Base-by-base conservation (phyloP, 768 basidiomycete species). In the Flagelloscypha sp. region DNA sequence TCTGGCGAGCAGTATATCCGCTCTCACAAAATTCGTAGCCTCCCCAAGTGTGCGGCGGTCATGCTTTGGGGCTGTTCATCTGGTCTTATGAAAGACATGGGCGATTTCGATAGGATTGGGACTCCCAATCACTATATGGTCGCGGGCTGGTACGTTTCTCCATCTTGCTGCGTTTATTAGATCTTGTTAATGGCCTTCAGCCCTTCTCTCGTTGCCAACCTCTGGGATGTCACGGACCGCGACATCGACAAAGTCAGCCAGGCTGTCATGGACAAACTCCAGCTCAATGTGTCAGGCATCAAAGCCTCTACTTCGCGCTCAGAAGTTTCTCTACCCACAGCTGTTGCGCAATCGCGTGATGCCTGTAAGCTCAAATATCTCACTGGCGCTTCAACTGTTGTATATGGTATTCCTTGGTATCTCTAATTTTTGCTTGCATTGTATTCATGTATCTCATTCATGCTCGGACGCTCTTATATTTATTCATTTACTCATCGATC, bases 51-150 rank as follows among this genome's bases (percentile, higher is more conserved):
- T 53, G 93, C 95, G 6, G 82, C 83, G 10, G 84, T 86, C 1
- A 92, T 98, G 88, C 72, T 99, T 3, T 99, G 94, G 95, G 95
- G 95, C 1, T 99, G 95, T 65, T 99, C 95, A 0, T 97, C 93
- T 0, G 95, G 94, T 7, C 61, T 74, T 1, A 56, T 99, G 43
- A 70, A 73, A 37, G 87, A 94, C 31, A 87, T 88, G 77, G 95
- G 95, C 3, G 89, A 95, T 45, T 93, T 92, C 48, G 95, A 98
- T 50, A 70, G 87, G 7, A 71, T 75, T 10, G 95, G 95, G 13
- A 97, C 89, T 10, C 89, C 95, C 1, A 80, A 86, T 55, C 81
- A 89, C 47, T 99, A 99, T 55, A 88, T 97, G 84, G 53, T 97
- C n/a, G 88, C 83, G 27, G 95, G 94, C 50, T 94, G 93, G 94